These are phyloP conservation scores for Arxiozyma bovina DNA, from an alignment of 1,139 yeast genomes.

Conservation along the genomic window DNA sequence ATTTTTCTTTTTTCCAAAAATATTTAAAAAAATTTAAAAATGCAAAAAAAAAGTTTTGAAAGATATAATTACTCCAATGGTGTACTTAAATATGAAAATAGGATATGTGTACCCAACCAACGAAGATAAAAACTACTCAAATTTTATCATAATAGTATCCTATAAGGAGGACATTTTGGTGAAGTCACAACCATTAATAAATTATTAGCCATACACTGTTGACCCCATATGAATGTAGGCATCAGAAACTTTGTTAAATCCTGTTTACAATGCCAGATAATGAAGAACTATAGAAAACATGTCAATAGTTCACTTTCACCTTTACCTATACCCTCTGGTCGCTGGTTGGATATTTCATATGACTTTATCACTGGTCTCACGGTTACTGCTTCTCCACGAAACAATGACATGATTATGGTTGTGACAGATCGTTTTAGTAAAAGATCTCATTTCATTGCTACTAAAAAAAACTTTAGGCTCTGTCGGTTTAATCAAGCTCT, in stretches of 20 bases:
- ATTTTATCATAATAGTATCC: background rate
- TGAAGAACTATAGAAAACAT: constrained; percentile 4
- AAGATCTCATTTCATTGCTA: constrained; percentile 13
- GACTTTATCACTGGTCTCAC: constrained; percentile 12
- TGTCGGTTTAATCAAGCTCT: constrained; percentile 2
- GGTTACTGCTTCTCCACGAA: background rate
- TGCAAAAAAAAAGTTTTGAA: background rate
- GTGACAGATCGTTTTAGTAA: constrained; percentile 14
- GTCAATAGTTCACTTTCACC: constrained; percentile 6
- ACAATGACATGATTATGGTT: constrained; percentile 11
- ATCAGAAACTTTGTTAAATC: constrained; percentile 3
- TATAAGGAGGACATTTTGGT: background rate
- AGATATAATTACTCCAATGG: background rate
- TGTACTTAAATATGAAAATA: background rate
- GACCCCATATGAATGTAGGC: constrained; percentile 5
- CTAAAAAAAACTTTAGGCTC: constrained; percentile 1
- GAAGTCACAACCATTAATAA: background rate
- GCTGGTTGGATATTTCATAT: constrained; percentile 11
- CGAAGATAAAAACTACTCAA: background rate
- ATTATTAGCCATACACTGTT: constrained; percentile 4
- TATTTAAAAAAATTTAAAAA: background rate
- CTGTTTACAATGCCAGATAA: constrained; percentile 11
- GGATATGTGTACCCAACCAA: constrained; percentile 6
- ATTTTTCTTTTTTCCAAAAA: background rate
- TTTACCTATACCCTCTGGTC: constrained; percentile 6